These are phyloP conservation scores for Davidsoniella neocaledoniae DNA, from an alignment of 2,329 filamentous ascomycete genomes.

Conservation along the genomic window DNA sequence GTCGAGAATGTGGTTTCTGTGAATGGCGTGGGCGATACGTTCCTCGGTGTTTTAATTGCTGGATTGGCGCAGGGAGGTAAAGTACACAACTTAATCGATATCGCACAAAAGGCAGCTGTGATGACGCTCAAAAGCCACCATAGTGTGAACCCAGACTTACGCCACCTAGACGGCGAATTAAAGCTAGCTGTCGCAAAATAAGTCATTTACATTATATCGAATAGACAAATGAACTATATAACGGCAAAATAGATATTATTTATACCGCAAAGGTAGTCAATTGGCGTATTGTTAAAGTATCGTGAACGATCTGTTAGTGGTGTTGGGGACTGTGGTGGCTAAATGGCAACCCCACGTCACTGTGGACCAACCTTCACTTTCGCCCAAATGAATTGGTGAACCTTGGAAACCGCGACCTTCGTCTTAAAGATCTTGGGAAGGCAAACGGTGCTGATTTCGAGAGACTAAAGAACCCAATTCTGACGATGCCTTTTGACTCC, in stretches of 20 bases:
- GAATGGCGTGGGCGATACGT: slow-evolving; percentile 88
- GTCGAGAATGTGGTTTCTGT: slow-evolving; percentile 57
- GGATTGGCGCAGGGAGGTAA: slow-evolving; percentile 47
- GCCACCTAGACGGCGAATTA: slow-evolving; percentile 27
- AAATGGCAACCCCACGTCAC: slow-evolving; percentile 1
- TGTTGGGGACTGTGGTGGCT: neutral
- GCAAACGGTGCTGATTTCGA: no score
- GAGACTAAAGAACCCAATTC: no score
- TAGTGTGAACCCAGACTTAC: slow-evolving; percentile 48
- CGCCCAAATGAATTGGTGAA: neutral
- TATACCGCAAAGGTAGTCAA: no score
- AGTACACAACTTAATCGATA: slow-evolving; percentile 46
- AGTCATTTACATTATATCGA: neutral
- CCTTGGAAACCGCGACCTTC: no score
- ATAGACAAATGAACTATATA: no score
- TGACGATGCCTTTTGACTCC: no score
- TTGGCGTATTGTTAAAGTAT: no score
- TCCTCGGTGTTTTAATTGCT: slow-evolving; percentile 70
- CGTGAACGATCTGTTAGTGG: no score
- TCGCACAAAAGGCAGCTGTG: slow-evolving; percentile 69
- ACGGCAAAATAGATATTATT: no score
- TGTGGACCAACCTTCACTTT: neutral
- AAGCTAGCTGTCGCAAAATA: slow-evolving; percentile 14
- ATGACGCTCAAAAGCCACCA: slow-evolving; percentile 60
- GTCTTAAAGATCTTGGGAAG: no score